Evolutionary conservation across 176 grass and related monocot genomes (phyloP).

Genomic region (Dactylis glomerata): DNA sequence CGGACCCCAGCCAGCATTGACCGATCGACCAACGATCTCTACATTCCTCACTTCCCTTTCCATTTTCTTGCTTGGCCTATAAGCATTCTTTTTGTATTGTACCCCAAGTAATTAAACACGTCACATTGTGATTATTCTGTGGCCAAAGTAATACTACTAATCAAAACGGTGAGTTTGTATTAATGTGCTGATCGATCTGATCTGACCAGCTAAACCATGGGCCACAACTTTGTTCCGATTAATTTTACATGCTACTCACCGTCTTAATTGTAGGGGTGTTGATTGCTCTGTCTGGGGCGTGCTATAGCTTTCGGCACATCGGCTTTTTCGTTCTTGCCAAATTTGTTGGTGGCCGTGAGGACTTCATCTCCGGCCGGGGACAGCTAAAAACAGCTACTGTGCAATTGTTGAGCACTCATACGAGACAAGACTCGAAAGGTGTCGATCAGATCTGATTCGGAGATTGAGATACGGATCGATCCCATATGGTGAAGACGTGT

Average conservation of each 20-base stretch:
- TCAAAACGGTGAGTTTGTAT: background rate
- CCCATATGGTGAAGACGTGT: background rate
- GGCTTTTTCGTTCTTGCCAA: background rate
- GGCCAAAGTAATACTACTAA: background rate
- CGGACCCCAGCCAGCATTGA: background rate
- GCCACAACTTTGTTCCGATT: background rate
- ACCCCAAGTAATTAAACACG: background rate
- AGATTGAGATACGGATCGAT: background rate
- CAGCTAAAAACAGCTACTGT: background rate
- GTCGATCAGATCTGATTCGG: background rate
- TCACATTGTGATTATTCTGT: background rate
- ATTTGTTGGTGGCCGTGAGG: background rate
- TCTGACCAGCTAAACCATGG: background rate
- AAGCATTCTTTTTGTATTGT: background rate
- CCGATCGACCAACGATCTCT: background rate
- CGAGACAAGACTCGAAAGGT: background rate
- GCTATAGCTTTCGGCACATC: slow-evolving; percentile 29
- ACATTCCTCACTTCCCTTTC: background rate
- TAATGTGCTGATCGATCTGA: background rate
- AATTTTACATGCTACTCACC: background rate
- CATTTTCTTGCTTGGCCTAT: slow-evolving; percentile 11
- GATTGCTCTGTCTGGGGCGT: background rate
- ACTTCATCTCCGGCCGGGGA: background rate
- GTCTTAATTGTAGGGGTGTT: background rate
- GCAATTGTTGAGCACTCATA: background rate